These are phyloP conservation scores for Wickerhamomyces sp. DNA, from an alignment of 1,139 yeast genomes.

Conservation along the genomic window DNA sequence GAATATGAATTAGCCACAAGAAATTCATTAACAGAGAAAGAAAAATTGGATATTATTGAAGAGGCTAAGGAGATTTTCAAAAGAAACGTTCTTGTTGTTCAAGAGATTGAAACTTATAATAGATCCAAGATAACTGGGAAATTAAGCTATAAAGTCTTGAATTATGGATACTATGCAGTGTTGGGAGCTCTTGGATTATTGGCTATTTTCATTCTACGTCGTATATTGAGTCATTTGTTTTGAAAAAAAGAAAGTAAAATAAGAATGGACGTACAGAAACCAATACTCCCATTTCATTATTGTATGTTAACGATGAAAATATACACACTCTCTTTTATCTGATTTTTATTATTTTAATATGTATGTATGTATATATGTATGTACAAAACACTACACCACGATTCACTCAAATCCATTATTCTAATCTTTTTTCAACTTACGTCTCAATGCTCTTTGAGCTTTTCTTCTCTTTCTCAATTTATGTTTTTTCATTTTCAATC, in stretches of 20 bases:
- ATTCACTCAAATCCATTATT: no score
- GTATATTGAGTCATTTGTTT: slow-evolving; percentile 3
- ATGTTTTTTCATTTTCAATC: slow-evolving; percentile 70
- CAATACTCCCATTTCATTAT: neutral
- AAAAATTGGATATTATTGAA: slow-evolving; percentile 64
- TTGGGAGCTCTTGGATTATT: slow-evolving; percentile 4
- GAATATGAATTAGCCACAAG: slow-evolving; percentile 77
- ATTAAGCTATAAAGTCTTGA: slow-evolving; percentile 50
- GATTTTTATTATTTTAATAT: no score
- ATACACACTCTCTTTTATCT: neutral
- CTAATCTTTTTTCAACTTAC: slow-evolving; percentile 25
- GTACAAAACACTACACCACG: no score
- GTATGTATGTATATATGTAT: no score
- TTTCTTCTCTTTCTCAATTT: slow-evolving; percentile 69
- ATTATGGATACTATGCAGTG: slow-evolving; percentile 21
- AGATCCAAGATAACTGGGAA: slow-evolving; percentile 49
- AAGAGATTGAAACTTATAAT: slow-evolving; percentile 65
- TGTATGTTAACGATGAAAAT: neutral
- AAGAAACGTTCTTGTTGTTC: slow-evolving; percentile 54
- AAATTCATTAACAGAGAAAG: slow-evolving; percentile 57
- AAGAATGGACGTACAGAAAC: no score
- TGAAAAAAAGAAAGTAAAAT: neutral
- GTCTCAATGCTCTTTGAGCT: slow-evolving; percentile 28
- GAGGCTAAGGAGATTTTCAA: slow-evolving; percentile 64
- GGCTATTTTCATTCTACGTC: slow-evolving; percentile 4